Evolutionary conservation across 179 eudicot genomes (phyloP), one percentile per base, ranked within the genome.

Genomic region (Silene coronaria): DNA sequence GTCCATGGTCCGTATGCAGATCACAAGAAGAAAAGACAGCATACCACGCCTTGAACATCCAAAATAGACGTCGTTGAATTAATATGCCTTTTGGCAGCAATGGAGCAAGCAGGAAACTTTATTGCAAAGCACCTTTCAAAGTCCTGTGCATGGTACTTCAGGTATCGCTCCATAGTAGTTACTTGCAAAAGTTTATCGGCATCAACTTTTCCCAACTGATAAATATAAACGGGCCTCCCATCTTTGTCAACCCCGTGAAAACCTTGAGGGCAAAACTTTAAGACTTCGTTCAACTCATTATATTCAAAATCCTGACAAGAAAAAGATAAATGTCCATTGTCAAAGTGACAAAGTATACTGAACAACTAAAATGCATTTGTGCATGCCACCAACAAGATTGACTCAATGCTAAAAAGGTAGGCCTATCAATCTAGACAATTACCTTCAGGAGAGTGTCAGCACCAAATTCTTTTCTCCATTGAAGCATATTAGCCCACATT

Each of bases 41-140:
- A 76, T 89, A 94, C 98, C 91, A 94, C 94, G 67, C 98, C 98
- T 72, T 94, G 98, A 82, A 94, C 98, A 83, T 94, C 98, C 78
- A 94, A 64, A 80, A 94, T 90, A 59, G 98, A 92, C 8, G 96
- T 92, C 78, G 86, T 88, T 46, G 96, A 88, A 84, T 92, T 94
- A 63, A 94, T 88, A 80, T 92, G 98, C 81, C 89, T 90, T 81
- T 88, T 92, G n/a, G 94, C 87, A 77, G 97, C 92, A 75, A 94
- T 84, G n/a, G 98, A 87, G 82, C 98, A 94, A 74, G 98, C 92
- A 78, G 98, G 98, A 84, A 90, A 92, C 86, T 92, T 94, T 65
- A 87, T 46, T 11, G 89, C 82, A 70, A 94, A 92, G 76, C 88
- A 83, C 82, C 71, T 92, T 81, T 94, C 98, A 84, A 92, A 94